Evolutionary conservation across 768 basidiomycete species (phyloP), one percentile per base, ranked within the genome.

Genomic region (Leucogyrophana mollusca): DNA sequence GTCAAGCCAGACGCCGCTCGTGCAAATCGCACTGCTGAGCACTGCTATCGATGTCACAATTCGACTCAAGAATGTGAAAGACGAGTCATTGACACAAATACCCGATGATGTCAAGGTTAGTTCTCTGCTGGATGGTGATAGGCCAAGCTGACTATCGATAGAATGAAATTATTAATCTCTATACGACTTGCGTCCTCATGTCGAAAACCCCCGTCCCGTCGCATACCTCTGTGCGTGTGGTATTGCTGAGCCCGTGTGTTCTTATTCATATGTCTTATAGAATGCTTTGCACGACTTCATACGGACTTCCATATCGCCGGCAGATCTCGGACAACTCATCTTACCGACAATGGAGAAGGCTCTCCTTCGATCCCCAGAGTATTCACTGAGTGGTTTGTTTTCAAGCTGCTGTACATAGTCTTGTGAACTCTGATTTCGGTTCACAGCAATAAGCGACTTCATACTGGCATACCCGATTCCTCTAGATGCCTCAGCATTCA

Each of bases 261-360:
- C 41, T 50, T 42, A 52, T 52, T 48, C 24, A 54, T 49, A 13
- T 3, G 22, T 36, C 21, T 34, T 27, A 30, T 58, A 83, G 80
- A 60, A 57, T n/a, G 73, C 80, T 34, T 69, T 86, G 16, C 59
- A 74, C 49, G 85, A 83, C 50, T 87, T 91, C 61, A 75, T 90
- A 47, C 58, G 65, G 3, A 73, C 66, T 0, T 78, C 73, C 40
- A 60, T 90, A 4, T 68, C 69, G 1, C 58, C 71, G 0, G 71
- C 76, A 0, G 81, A 85, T 30, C 66, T 93, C 22, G 61, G 63
- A 2, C 62, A 69, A 4, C 64, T 67, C 0, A 68, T 94, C 35
- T 65, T 94, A 0, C 90, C 91, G 0, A 73, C 74, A 0, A 79
- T 90, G 30, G 92, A 94, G 59, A 92, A 91, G 54, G 80, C 88